Evolutionary conservation across 345 rosid species (phyloP), one percentile per base, ranked within the genome.

Genomic region (Toxicodendron radicans): DNA sequence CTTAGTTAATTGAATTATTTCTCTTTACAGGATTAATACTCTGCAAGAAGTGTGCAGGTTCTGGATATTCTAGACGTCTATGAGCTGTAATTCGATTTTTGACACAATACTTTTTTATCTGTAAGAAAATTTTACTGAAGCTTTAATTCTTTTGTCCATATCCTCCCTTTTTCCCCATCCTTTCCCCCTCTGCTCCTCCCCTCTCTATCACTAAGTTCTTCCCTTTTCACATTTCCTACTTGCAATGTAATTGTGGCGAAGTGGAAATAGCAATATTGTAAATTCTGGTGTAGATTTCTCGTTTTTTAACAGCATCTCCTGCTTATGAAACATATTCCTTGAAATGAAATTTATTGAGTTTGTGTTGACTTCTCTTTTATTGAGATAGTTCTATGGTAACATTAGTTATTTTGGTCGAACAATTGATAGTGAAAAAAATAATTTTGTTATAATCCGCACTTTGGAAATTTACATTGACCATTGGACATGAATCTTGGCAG

Each of bases 21-120:
- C 18, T 73, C 48, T 21, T 18, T 75, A 78, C 58, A 88, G 94
- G 92, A 69, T 79, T 88, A 79, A 83, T 88, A 66, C 75, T 90
- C 77, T 90, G 94, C 85, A 90, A 90, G 89, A 90, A 88, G 71
- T 90, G 94, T 61, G 83, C 75, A 52, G 94, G 94, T 69, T 85
- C 94, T 78, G 92, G 92, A 68, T 90, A 90, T 73, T 90, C 90
- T 13, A 88, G 75, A 76, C 88, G 94, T 17, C 60, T 86, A 63
- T 90, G 86, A 88, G 70, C 75, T 60, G 17, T 30, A 48, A 27
- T 56, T 48, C 46, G 16, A 4, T 33, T 13, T 13, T 58, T 13
- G 51, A 70, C 75, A 2, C 60, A 49, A 67, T 24, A 41, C 20
- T 66, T 58, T 67, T 79, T 75, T 32, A 59, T 33, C 74, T n/a